These are phyloP conservation scores for Aureobasidium lini DNA, from an alignment of 2,329 filamentous ascomycete genomes.

Conservation along the genomic window DNA sequence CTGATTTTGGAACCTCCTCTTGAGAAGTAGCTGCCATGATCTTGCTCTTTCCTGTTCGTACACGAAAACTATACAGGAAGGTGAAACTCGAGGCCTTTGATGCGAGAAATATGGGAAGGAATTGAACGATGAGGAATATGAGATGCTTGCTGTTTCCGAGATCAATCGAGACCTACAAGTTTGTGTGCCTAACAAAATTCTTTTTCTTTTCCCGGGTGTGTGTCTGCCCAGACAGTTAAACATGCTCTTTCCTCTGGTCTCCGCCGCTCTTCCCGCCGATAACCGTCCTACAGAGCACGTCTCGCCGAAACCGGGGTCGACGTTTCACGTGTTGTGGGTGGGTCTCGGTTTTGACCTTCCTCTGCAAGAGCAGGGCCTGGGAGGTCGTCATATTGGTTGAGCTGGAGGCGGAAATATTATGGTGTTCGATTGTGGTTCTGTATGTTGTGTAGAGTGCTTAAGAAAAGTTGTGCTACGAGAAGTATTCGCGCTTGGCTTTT, in stretches of 20 bases:
- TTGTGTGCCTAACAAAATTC: neutral
- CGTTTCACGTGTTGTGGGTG: conserved; percentile 4
- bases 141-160: neutral
- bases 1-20: conserved; percentile 30
- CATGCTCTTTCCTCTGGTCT: neutral
- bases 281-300: neutral
- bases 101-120: neutral
- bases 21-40: conserved; percentile 10
- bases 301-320: conserved; percentile 6
- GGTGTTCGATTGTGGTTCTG: neutral
- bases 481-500: neutral
- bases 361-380: neutral
- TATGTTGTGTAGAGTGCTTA: neutral
- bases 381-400: neutral
- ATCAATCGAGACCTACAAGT: neutral
- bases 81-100: neutral
- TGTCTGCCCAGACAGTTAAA: neutral
- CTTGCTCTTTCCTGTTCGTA: neutral
- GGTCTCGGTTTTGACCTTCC: conserved; percentile 6
- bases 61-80: neutral
- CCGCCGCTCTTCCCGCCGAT: conserved; percentile 1
- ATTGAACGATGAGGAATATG: neutral
- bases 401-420: neutral
- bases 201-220: neutral
- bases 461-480: neutral